phyloP scores from a whole-genome alignment of 352 stramenopile genomes.

The Phytophthora chlamydospora region DNA sequence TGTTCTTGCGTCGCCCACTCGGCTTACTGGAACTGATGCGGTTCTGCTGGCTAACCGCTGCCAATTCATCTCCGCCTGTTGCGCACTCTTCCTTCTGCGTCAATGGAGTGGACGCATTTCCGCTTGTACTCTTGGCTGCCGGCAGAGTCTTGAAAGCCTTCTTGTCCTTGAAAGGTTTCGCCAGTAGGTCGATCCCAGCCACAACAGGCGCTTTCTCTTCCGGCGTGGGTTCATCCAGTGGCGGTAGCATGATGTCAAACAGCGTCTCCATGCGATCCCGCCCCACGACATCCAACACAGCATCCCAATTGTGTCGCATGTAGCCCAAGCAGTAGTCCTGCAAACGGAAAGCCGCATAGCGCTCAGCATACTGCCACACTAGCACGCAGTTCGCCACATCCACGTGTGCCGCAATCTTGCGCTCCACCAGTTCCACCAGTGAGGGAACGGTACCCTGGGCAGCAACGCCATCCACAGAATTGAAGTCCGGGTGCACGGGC shows the following conservation, averaged over 20 bases:
- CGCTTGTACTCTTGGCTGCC: slow-evolving; percentile 7
- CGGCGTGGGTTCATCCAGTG: slow-evolving; percentile 25
- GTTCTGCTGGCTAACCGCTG: neutral
- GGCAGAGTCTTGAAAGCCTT: slow-evolving; percentile 19
- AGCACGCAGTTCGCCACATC: slow-evolving; percentile 65
- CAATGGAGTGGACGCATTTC: neutral
- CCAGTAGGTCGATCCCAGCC: neutral
- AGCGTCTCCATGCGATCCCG: slow-evolving; percentile 66
- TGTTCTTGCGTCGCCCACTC: slow-evolving; percentile 26
- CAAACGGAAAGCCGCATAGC: slow-evolving; percentile 50
- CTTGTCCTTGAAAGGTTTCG: slow-evolving; percentile 21
- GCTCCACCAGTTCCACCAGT: slow-evolving; percentile 53
- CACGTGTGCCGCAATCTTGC: slow-evolving; percentile 53
- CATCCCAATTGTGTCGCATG: slow-evolving; percentile 79
- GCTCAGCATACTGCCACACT: slow-evolving; percentile 68
- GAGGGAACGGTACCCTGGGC: slow-evolving; percentile 14
- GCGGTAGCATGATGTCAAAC: slow-evolving; percentile 68
- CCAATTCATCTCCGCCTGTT: neutral
- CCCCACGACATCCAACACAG: slow-evolving; percentile 63
- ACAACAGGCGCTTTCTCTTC: slow-evolving; percentile 20
- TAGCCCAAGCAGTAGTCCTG: slow-evolving; percentile 62
- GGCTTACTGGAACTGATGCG: slow-evolving; percentile 12
- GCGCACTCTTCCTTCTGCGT: slow-evolving; percentile 2
- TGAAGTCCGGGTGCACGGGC: slow-evolving; percentile 42
- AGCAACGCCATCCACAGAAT: slow-evolving; percentile 8